Evolutionary conservation across 2,329 filamentous ascomycete species (phyloP), one percentile per base, ranked within the genome.

Genomic region (Colletotrichum sojae): DNA sequence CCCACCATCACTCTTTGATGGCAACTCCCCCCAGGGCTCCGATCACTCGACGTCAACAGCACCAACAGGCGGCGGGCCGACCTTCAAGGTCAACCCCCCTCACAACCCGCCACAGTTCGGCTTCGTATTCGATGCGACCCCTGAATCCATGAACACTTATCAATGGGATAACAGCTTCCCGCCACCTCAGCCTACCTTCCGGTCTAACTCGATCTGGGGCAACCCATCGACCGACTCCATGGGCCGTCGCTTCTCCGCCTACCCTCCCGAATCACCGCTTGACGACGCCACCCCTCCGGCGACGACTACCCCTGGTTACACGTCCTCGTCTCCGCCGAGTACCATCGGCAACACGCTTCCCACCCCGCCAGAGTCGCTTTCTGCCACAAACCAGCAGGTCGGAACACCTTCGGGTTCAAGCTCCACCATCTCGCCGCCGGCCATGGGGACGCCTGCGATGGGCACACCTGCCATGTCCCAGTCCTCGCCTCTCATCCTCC

Each of bases 201-300:
- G 90, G 61, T 91, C 89, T 10, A 90, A 90, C 75, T 91, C 90
- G 1, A 91, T 91, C 69, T 91, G 91, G 77, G 82, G 85, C 71
- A 88, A 87, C 66, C 89, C 89, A 6, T 83, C 85, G 1, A 84
- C 83, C 18, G 87, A 89, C 69, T 80, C 81, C 9, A 83, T 81
- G 48, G 88, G 89, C 8, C 84, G 89, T 22, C 83, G 89, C 8
- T 89, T 90, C 71, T 91, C 89, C 16, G 89, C 90, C 73, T 91
- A 91, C 71, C 88, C 90, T 10, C 89, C 89, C 1, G 89, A 91
- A 20, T 80, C 81, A 3, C 70, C 78, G 3, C 72, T 75, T 4
- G 81, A 83, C 16, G 80, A 83, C 49, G 71, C 76, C 18, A 76
- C 78, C 8, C 77, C 79, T 2, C 76, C 81, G 22, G 76, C 77